A percentile compares a stretch with the other conserved stretches of the same genome.
Conservation (phyloP, 331 rosid species). For the Acacia pycnantha region DNA sequence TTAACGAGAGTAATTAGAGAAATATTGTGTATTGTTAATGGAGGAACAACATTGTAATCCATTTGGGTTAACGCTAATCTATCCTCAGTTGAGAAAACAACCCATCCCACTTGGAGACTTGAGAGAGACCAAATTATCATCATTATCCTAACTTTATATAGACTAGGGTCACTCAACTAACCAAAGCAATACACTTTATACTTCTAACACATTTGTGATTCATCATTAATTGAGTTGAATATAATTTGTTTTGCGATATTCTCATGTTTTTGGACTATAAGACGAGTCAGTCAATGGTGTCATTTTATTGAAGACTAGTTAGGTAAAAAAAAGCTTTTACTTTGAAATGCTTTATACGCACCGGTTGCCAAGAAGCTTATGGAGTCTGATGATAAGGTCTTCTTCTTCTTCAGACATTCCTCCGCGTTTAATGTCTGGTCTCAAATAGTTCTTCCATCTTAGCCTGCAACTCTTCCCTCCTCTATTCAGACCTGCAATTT, state of each 20-base stretch:
- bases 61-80: too few relatives aligned
- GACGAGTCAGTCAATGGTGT: neutral
- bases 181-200: too few relatives aligned
- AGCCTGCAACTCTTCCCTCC: conserved; percentile 76
- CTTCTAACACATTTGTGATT: neutral
- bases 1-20: too few relatives aligned
- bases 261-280: neutral
- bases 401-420: conserved; percentile 66
- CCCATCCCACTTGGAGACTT: too few relatives aligned
- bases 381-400: conserved; percentile 71
- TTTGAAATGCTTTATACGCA: conserved; percentile 1
- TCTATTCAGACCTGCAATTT: conserved; percentile 31
- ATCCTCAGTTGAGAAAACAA: too few relatives aligned
- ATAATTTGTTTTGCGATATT: neutral
- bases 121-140: too few relatives aligned
- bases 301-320: neutral
- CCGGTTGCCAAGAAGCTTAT: conserved; percentile 73
- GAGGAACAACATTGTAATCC: too few relatives aligned
- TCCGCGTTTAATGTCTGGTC: conserved; percentile 70
- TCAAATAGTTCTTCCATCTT: conserved; percentile 70
- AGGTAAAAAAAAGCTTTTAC: neutral
- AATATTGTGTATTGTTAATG: too few relatives aligned
- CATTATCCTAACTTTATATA: too few relatives aligned
- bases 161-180: too few relatives aligned
- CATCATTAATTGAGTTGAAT: neutral